Conservation (phyloP, 257 asterid genomes). For the Coffea canephora region DNA sequence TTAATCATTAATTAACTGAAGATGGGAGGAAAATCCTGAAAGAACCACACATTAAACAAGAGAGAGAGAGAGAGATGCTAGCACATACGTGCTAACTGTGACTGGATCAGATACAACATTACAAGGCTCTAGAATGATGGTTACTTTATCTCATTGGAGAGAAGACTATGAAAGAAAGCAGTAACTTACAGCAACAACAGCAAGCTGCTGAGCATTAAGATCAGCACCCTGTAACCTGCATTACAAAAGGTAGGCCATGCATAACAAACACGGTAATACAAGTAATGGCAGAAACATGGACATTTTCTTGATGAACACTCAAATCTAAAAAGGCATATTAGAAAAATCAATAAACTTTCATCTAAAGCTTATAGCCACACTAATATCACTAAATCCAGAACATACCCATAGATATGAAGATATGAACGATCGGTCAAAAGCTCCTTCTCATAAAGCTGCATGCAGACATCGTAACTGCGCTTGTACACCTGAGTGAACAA, state of each 20-base stretch:
- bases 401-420: slow-evolving; percentile 85
- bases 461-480: slow-evolving; percentile 83
- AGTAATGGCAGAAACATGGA: slow-evolving; percentile 9
- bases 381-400: not conserved
- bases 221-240: slow-evolving; percentile 81
- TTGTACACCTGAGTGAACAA: slow-evolving; percentile 65
- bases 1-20: not conserved
- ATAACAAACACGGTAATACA: slow-evolving; percentile 17
- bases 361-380: not conserved
- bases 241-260: slow-evolving; percentile 14
- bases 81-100: not conserved
- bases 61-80: not conserved
- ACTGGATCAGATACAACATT: not conserved
- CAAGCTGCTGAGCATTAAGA: slow-evolving; percentile 85
- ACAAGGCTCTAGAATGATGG: not conserved
- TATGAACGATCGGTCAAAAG: slow-evolving; percentile 81
- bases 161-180: not conserved
- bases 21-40: not conserved
- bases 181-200: slow-evolving; percentile 80
- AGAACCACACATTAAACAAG: not conserved
- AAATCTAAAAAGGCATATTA: not conserved
- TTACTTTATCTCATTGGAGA: not conserved
- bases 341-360: not conserved
- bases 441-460: slow-evolving; percentile 90
- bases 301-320: not conserved